These are phyloP conservation scores for Lactifluus piperatus DNA, from an alignment of 768 basidiomycete species.

Conservation along the genomic window DNA sequence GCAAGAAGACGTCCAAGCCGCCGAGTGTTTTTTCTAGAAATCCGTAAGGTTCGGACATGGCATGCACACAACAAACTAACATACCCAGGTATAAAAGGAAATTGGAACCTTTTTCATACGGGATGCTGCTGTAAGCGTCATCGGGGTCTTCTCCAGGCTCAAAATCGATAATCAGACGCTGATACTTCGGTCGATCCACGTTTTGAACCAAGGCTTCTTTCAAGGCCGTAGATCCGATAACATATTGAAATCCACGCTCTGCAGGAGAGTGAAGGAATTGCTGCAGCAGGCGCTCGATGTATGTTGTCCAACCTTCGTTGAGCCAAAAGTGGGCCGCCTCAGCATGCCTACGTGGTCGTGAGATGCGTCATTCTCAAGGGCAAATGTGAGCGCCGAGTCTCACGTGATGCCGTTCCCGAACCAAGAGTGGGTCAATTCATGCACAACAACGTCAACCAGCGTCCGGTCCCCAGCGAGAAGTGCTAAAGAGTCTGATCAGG, in stretches of 20 bases:
- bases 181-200: slow-evolving; percentile 57
- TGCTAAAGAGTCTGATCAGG: slow-evolving; percentile 33
- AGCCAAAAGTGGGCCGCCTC: slow-evolving; percentile 80
- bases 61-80: slow-evolving; percentile 16
- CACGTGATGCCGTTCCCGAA: slow-evolving; percentile 88
- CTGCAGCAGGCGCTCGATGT: slow-evolving; percentile 76
- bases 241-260: slow-evolving; percentile 70
- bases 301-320: slow-evolving; percentile 92
- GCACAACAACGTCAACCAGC: slow-evolving; percentile 82
- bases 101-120: slow-evolving; percentile 88
- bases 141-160: slow-evolving; percentile 69
- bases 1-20: slow-evolving; percentile 76
- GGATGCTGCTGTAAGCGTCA: slow-evolving; percentile 63
- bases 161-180: slow-evolving; percentile 70
- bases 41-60: background rate
- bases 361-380: background rate
- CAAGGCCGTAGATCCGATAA: slow-evolving; percentile 66
- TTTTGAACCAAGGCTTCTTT: slow-evolving; percentile 61
- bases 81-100: slow-evolving; percentile 77
- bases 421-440: slow-evolving; percentile 83
- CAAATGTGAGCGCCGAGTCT: slow-evolving; percentile 13
- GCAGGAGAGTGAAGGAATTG: slow-evolving; percentile 62
- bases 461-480: slow-evolving; percentile 81
- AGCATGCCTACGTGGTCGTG: slow-evolving; percentile 39
- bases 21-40: slow-evolving; percentile 57